phyloP scores from a whole-genome alignment of 768 basidiomycete species.

The Suillus cothurnatus region DNA sequence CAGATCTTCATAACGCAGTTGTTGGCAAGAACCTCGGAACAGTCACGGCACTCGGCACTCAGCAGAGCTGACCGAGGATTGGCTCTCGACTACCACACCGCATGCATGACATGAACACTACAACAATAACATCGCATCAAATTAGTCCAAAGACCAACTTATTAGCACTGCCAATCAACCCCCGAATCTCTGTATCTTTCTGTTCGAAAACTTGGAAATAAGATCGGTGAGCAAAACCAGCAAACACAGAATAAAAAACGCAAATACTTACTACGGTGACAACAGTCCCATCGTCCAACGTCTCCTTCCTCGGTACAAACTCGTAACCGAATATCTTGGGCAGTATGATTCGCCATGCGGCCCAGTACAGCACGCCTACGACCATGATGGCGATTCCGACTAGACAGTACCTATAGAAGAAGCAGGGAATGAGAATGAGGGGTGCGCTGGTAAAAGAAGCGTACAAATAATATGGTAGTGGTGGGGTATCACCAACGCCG shows the following conservation, averaged over 20 bases:
- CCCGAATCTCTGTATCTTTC: not conserved
- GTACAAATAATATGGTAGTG: slow-evolving; percentile 59
- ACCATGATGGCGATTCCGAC: slow-evolving; percentile 53
- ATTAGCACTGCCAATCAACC: not conserved
- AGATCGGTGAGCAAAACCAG: not conserved
- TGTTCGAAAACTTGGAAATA: slow-evolving; percentile 11
- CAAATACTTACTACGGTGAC: slow-evolving; percentile 48
- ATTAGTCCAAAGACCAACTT: not conserved
- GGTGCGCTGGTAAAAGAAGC: not conserved
- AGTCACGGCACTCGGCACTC: not conserved
- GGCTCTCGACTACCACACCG: not conserved
- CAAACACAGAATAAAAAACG: not conserved
- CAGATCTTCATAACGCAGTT: not conserved
- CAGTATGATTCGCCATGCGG: slow-evolving; percentile 50
- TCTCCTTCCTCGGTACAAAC: slow-evolving; percentile 51
- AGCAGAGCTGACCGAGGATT: not conserved
- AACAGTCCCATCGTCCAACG: slow-evolving; percentile 53
- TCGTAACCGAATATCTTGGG: slow-evolving; percentile 51
- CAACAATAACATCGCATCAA: not conserved
- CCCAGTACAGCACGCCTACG: slow-evolving; percentile 55
- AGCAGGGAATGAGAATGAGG: not conserved
- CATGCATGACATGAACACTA: not conserved
- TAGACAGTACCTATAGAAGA: slow-evolving; percentile 46
- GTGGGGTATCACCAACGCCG: slow-evolving; percentile 59
- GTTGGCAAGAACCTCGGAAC: not conserved